These are phyloP conservation scores for Alternaria solani DNA, from an alignment of 2,329 filamentous ascomycete genomes.

Conservation along the genomic window DNA sequence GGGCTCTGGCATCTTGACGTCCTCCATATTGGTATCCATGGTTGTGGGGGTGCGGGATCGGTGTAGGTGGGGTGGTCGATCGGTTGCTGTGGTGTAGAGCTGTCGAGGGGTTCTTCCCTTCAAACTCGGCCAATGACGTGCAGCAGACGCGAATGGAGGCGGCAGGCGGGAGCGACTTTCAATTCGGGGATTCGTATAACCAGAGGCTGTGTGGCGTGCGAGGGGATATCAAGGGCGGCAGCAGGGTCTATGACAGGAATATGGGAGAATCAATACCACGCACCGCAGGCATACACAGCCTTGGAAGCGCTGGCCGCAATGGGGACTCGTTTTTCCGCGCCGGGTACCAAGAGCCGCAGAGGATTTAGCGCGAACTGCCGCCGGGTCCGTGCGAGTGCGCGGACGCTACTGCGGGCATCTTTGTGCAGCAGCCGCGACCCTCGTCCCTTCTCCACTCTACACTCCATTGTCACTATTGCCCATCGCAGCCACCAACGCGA, in stretches of 20 bases:
- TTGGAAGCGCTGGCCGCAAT: slow-evolving; percentile 16
- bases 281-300: slow-evolving; percentile 24
- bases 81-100: slow-evolving; percentile 40
- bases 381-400: neutral
- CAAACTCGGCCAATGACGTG: slow-evolving; percentile 52
- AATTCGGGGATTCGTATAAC: neutral
- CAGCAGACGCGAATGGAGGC: slow-evolving; percentile 24
- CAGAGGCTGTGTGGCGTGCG: slow-evolving; percentile 20
- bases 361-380: slow-evolving; percentile 16
- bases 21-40: slow-evolving; percentile 99
- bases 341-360: slow-evolving; percentile 7
- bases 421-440: slow-evolving; percentile 15
- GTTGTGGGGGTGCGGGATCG: slow-evolving; percentile 47
- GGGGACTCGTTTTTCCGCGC: slow-evolving; percentile 13
- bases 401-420: slow-evolving; percentile 13
- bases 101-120: slow-evolving; percentile 49
- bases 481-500: slow-evolving; percentile 12
- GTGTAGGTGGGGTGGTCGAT: slow-evolving; percentile 34
- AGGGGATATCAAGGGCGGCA: slow-evolving; percentile 24
- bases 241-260: slow-evolving; percentile 30
- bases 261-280: slow-evolving; percentile 29
- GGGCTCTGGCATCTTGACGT: slow-evolving; percentile 84
- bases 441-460: slow-evolving; percentile 16
- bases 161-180: slow-evolving; percentile 10
- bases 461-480: slow-evolving; percentile 18